phyloP scores from a whole-genome alignment of 495 filamentous ascomycete genomes.

The Penicillium arizonense region DNA sequence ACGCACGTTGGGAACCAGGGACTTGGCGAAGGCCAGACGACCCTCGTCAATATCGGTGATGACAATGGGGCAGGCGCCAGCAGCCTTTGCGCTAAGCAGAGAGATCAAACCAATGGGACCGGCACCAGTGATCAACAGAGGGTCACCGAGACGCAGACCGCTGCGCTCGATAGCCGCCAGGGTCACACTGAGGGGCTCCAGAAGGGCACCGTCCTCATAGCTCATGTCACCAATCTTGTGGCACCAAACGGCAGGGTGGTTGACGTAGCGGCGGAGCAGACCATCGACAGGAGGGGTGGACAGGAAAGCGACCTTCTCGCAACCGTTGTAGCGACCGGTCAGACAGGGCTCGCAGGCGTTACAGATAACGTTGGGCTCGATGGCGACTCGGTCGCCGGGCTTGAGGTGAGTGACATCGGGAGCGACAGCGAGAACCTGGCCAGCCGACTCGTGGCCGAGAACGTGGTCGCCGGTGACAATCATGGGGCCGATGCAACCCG shows the following conservation, averaged over 20 bases:
- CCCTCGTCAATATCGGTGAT: conserved; percentile 92
- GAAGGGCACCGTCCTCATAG: conserved; percentile 81
- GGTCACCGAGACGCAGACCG: conserved; percentile 74
- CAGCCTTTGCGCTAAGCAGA: conserved; percentile 75
- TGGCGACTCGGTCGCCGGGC: conserved; percentile 81
- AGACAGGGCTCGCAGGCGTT: conserved; percentile 84
- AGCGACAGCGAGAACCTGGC: conserved; percentile 76
- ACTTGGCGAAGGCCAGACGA: conserved; percentile 77
- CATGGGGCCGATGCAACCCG: conserved; percentile 92
- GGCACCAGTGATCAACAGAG: conserved; percentile 82
- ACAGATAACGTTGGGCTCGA: conserved; percentile 91
- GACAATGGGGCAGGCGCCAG: conserved; percentile 80
- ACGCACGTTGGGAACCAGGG: conserved; percentile 67
- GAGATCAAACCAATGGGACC: conserved; percentile 90
- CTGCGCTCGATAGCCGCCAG: conserved; percentile 81
- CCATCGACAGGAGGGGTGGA: conserved; percentile 87
- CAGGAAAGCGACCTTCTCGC: conserved; percentile 78
- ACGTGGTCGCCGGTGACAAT: conserved; percentile 83
- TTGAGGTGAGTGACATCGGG: conserved; percentile 70
- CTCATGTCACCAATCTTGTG: conserved; percentile 90
- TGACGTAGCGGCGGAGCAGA: conserved; percentile 88
- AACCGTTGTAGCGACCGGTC: conserved; percentile 90
- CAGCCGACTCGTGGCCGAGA: conserved; percentile 90
- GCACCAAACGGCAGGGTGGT: conserved; percentile 88
- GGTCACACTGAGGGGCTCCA: conserved; percentile 84